These are phyloP conservation scores for Sclerotinia borealis DNA, from an alignment of 2,329 filamentous ascomycete species.

Conservation along the genomic window DNA sequence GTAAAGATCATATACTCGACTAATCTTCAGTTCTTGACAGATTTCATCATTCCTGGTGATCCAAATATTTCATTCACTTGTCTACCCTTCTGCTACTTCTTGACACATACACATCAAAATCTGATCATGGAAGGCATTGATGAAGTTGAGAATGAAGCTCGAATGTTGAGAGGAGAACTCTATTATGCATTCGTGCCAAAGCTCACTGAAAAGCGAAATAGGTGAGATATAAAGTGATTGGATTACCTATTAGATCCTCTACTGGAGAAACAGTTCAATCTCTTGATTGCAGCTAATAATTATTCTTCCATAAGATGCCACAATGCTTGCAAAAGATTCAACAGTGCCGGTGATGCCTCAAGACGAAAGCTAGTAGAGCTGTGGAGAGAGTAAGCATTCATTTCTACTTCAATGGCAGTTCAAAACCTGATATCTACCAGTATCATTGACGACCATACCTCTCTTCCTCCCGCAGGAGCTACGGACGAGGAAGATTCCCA, in stretches of 20 bases:
- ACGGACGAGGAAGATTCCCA: conserved; percentile 59
- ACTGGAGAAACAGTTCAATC: not conserved
- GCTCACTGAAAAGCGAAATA: conserved; percentile 54
- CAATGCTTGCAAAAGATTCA: conserved; percentile 56
- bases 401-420: not conserved
- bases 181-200: conserved; percentile 69
- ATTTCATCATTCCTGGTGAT: not conserved
- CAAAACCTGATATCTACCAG: conserved; percentile 13
- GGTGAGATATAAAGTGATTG: conserved; percentile 25
- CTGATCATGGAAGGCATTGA: conserved; percentile 31
- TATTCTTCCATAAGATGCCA: conserved; percentile 34
- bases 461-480: conserved; percentile 53
- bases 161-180: conserved; percentile 63
- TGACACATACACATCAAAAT: not conserved
- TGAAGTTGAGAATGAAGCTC: conserved; percentile 42
- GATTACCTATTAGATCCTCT: conserved; percentile 30
- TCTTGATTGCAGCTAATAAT: not conserved
- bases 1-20: not conserved
- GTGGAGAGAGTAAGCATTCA: conserved; percentile 58
- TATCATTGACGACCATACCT: conserved; percentile 52
- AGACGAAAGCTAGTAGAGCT: conserved; percentile 59
- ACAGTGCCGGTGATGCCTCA: conserved; percentile 52
- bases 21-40: not conserved
- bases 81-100: not conserved
- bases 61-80: conserved; percentile 6